Percentiles rank a stretch among this genome's conserved stretches.
Conservation (phyloP, 495 filamentous ascomycete genomes). For the Podospora comata region DNA sequence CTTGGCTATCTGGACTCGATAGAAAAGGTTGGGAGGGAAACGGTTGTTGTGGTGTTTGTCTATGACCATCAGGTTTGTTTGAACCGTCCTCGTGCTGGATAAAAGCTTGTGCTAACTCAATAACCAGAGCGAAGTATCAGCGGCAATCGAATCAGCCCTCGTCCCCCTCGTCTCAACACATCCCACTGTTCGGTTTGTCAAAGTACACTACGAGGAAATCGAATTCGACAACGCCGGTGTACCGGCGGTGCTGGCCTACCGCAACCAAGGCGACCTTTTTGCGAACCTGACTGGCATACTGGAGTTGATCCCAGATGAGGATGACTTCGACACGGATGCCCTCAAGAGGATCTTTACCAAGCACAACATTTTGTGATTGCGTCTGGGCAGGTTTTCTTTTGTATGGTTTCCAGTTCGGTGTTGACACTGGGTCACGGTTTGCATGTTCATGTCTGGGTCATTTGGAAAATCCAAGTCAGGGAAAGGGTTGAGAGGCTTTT, state of each 20-base stretch:
- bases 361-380: slow-evolving; percentile 42
- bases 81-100: slow-evolving; percentile 1
- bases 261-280: slow-evolving; percentile 79
- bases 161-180: slow-evolving; percentile 66
- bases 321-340: slow-evolving; percentile 50
- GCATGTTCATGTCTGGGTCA: not conserved
- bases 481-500: not conserved
- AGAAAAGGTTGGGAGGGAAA: slow-evolving; percentile 77
- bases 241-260: slow-evolving; percentile 86
- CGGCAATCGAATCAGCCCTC: slow-evolving; percentile 73
- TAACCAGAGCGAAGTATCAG: slow-evolving; percentile 66
- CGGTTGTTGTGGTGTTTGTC: slow-evolving; percentile 90
- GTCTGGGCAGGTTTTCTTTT: not conserved
- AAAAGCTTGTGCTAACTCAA: slow-evolving; percentile 19
- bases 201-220: slow-evolving; percentile 86
- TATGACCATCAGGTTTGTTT: slow-evolving; percentile 79
- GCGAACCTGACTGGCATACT: slow-evolving; percentile 83
- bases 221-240: slow-evolving; percentile 91
- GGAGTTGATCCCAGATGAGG: slow-evolving; percentile 73
- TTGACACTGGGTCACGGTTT: not conserved
- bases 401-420: not conserved
- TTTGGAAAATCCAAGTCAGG: not conserved
- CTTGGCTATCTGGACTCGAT: slow-evolving; percentile 90
- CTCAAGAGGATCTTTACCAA: slow-evolving; percentile 48
- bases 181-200: slow-evolving; percentile 75